Conservation (phyloP, 306 rosid species). For the Vigna reflexopilosa region DNA sequence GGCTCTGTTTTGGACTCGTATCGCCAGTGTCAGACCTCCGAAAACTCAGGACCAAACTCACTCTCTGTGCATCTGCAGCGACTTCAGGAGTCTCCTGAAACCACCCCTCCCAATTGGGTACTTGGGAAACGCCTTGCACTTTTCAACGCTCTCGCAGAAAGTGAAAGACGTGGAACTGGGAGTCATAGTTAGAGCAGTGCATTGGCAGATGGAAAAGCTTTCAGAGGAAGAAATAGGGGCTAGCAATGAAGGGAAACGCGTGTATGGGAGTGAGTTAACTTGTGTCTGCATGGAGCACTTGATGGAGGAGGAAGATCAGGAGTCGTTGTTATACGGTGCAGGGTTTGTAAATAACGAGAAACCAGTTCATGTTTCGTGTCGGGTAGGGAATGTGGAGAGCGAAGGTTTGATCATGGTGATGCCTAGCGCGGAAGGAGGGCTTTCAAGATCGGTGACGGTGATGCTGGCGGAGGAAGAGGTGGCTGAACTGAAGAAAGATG, state of each 20-base stretch:
- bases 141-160: conserved; percentile 50
- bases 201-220: conserved; percentile 47
- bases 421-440: conserved; percentile 64
- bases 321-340: conserved; percentile 46
- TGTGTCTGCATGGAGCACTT: conserved; percentile 69
- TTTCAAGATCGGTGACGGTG: conserved; percentile 61
- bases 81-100: conserved; percentile 48
- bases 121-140: conserved; percentile 73
- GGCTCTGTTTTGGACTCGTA: conserved; percentile 66
- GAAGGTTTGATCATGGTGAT: conserved; percentile 70
- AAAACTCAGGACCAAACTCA: conserved; percentile 14
- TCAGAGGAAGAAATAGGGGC: conserved; percentile 52
- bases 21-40: conserved; percentile 44
- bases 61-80: conserved; percentile 61
- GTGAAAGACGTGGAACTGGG: conserved; percentile 42
- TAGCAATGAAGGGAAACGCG: conserved; percentile 39
- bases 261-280: conserved; percentile 65
- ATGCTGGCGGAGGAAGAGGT: conserved; percentile 59
- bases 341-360: conserved; percentile 44
- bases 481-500: conserved; percentile 47
- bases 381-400: conserved; percentile 58
- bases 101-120: conserved; percentile 50
- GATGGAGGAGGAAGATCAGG: background rate
- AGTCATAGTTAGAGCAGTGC: conserved; percentile 43
- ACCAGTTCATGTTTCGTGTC: conserved; percentile 67